Evolutionary conservation across 1,139 yeast genomes (phyloP), one percentile per base, ranked within the genome.

Genomic region (Yamadazyma diospyri): DNA sequence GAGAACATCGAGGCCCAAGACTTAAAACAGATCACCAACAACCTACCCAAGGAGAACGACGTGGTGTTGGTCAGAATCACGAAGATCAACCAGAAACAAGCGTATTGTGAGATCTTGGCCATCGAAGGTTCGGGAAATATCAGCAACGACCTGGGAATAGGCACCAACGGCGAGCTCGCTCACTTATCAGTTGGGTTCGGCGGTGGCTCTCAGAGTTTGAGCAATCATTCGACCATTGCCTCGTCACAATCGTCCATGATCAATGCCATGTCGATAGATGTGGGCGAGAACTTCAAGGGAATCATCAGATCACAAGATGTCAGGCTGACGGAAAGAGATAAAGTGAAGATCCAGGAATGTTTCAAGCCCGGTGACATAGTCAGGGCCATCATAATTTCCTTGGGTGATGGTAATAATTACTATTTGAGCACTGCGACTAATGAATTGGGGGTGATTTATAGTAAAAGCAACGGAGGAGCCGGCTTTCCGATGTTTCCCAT

Each of bases 331-430:
- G 97, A 92, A 46, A 70, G 96, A 50, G 98, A 92, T 53, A 80
- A 78, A 51, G 89, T 88, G 20, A 81, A 81, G 51, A 72, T 92
- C 25, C 72, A 78, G 35, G 87, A 85, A 23, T 72, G 87, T 50
- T 94, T 82, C 60, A 74, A 75, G 45, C 97, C 98, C 0, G 97
- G 97, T 6, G 99, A 94, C 57, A 77, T 92, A 34, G 50, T 94
- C 2, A 70, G 95, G 41, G 97, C 96, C 0, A 69, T 71, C 44
- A 76, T 83, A 11, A 69, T 92, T 23, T 86, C 96, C 0, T 64
- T 92, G 25, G 99, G 99, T 35, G 98, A 94, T 57, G 97, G 97
- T 6, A 72, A 81, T 10, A 85, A 87, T 51, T 94, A 89, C 54
- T 92, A 88, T 56, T 67, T 94, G 44, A 75, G 88, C 5, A 94